These are phyloP conservation scores for Botryosphaeria dothidea DNA, from an alignment of 2,329 filamentous ascomycete genomes.

Conservation along the genomic window DNA sequence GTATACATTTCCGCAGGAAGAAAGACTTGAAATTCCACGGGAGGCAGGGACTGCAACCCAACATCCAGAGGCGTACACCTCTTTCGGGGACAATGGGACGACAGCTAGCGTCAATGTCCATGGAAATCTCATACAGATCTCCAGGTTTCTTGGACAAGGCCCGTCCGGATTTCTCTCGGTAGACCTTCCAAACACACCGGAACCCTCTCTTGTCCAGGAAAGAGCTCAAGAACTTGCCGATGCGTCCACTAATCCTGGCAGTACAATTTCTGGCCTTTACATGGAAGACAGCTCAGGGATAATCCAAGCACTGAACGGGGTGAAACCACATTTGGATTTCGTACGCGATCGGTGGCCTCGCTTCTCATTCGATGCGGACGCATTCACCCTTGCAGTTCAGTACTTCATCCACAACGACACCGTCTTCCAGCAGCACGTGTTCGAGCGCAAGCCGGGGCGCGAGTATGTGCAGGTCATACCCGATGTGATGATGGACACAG, in stretches of 20 bases:
- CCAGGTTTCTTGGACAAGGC: neutral
- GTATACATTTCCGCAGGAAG: neutral
- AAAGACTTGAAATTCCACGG: neutral
- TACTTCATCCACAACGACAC: neutral
- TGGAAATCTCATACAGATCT: conserved; percentile 8
- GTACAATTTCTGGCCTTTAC: neutral
- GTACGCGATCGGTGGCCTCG: conserved; percentile 9
- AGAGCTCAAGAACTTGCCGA: neutral
- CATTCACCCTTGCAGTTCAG: neutral
- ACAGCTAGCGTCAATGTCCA: conserved; percentile 6
- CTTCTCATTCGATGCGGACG: neutral
- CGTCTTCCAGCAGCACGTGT: neutral
- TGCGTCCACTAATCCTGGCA: neutral
- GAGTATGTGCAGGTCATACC: neutral
- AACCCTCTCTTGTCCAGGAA: neutral
- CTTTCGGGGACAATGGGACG: neutral
- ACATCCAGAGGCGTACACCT: neutral
- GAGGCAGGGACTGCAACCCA: neutral
- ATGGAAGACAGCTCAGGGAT: neutral
- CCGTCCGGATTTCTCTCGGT: neutral
- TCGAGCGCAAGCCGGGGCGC: neutral
- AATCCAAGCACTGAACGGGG: neutral
- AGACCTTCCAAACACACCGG: neutral
- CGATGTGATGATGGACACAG: neutral
- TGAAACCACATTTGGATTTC: neutral